Conservation (phyloP, 495 filamentous ascomycete species). For the Annulohypoxylon bovei region DNA sequence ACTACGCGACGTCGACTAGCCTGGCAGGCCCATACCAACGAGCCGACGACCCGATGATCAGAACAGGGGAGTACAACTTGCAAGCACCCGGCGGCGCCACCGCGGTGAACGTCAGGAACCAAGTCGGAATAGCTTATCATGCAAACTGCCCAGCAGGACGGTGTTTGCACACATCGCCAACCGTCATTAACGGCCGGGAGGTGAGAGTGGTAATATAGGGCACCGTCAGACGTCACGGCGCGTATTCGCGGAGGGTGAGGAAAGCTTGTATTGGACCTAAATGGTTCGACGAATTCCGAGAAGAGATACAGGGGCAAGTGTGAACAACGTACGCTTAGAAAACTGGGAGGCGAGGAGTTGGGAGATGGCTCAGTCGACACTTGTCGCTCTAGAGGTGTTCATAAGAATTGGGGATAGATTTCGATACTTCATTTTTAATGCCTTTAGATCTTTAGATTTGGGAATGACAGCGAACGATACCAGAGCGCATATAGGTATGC, state of each 20-base stretch:
- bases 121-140: constrained; percentile 62
- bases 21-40: constrained; percentile 60
- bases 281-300: not conserved
- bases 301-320: not conserved
- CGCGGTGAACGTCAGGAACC: constrained; percentile 50
- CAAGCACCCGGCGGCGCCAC: constrained; percentile 65
- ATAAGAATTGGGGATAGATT: constrained; percentile 1
- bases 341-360: not conserved
- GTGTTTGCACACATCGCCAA: constrained; percentile 47
- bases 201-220: constrained; percentile 25
- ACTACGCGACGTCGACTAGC: constrained; percentile 57
- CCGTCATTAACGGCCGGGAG: constrained; percentile 21
- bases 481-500: constrained; percentile 8
- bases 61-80: constrained; percentile 54
- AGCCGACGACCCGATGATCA: constrained; percentile 49
- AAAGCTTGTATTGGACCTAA: not conserved
- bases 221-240: not conserved
- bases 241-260: not conserved
- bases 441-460: constrained; percentile 5
- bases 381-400: not conserved
- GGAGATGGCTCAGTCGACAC: constrained; percentile 8
- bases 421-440: constrained; percentile 2
- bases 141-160: constrained; percentile 57
- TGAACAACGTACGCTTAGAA: not conserved
- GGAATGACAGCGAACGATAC: constrained; percentile 9